Evolutionary conservation across 306 rosid genomes (phyloP), one percentile per base, ranked within the genome.

Genomic region (Begonia loranthoides): DNA sequence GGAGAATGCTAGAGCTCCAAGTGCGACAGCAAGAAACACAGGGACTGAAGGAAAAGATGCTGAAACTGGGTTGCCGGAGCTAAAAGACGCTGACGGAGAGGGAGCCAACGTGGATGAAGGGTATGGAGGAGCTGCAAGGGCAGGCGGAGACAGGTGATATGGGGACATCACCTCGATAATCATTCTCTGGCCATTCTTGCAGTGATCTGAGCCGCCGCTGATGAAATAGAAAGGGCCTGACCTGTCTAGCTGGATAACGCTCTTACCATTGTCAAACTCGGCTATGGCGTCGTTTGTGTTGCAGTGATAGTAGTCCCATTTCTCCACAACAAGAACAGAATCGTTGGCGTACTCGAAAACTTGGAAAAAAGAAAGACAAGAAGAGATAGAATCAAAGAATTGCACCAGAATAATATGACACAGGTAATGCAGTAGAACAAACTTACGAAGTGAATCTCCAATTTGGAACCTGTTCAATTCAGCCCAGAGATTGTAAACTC

Each of bases 331-430:
- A 0, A 85, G 54, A 22, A 90, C 85, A 12, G 97, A 82, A 64
- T 85, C 97, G 21, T 90, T 80, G 61, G 64, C 51, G 72, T 82
- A 90, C 72, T 68, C 84, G 65, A 90, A 90, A 34, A 69, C 97
- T 62, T 13, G 2, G 48, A 48, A 15, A 58, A 3, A 12, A 9
- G 15, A 0, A 36, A 14, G 4, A 13, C 15, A 47, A 58, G 16
- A 15, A 33, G 36, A 7, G 41, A 13, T 3, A 51, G n/a, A 16
- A 11, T 44, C 15, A 5, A 12, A 56, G 28, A 16, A 4, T 15
- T 19, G 14, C 5, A 12, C 17, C 16, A 17, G 36, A 34, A 34
- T 15, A 46, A 58, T n/a, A 17, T 7, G 13, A 15, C 28, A 13
- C 15, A 9, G 8, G n/a, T 0, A 14, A 16, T 14, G 15, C 36